phyloP scores from a whole-genome alignment of 768 basidiomycete species.

The Amanita brunnescens region DNA sequence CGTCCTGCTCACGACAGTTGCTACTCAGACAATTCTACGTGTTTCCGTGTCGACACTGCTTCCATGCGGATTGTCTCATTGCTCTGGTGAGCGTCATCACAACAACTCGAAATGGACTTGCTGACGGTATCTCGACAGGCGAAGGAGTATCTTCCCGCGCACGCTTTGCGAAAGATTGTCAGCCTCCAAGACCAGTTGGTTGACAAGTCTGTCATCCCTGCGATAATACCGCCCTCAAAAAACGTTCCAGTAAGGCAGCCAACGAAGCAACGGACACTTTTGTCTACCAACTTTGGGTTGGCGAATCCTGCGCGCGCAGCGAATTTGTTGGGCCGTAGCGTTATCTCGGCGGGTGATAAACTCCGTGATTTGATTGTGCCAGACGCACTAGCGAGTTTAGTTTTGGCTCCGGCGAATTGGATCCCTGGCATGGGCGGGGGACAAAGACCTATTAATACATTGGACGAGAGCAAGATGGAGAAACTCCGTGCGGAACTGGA shows the following conservation, averaged over 20 bases:
- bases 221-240: constrained; percentile 22
- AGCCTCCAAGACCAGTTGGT: constrained; percentile 80
- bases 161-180: constrained; percentile 77
- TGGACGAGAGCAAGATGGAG: constrained; percentile 55
- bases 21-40: constrained; percentile 93
- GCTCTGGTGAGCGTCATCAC: constrained; percentile 57
- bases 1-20: constrained; percentile 66
- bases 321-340: constrained; percentile 63
- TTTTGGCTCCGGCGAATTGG: constrained; percentile 66
- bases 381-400: constrained; percentile 81
- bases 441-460: constrained; percentile 33
- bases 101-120: neutral
- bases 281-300: constrained; percentile 67
- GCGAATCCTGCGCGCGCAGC: constrained; percentile 51
- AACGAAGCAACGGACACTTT: constrained; percentile 49
- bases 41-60: constrained; percentile 95
- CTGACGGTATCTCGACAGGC: constrained; percentile 42
- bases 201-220: constrained; percentile 30
- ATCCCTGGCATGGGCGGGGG: constrained; percentile 60
- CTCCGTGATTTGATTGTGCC: constrained; percentile 90
- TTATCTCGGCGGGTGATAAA: constrained; percentile 84
- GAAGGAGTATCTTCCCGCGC: constrained; percentile 83
- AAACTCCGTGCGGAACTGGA: constrained; percentile 80
- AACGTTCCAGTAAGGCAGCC: constrained; percentile 31
- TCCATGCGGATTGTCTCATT: constrained; percentile 97